phyloP scores from a whole-genome alignment of 306 rosid genomes.

The Vachellia pachyceras region DNA sequence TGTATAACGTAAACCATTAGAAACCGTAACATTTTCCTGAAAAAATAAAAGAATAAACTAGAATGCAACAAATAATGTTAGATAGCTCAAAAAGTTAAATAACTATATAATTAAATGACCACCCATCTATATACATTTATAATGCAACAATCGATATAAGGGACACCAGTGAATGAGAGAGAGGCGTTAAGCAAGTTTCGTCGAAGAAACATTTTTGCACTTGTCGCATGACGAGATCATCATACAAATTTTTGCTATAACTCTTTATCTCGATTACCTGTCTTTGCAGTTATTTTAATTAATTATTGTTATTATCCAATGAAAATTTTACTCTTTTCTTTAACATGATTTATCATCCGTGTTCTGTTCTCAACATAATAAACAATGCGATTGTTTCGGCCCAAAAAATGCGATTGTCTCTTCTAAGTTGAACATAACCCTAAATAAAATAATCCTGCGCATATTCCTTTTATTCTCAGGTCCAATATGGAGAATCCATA shows the following conservation, averaged over 20 bases:
- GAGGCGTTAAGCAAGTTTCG: background rate
- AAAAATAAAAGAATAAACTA: too few relatives aligned
- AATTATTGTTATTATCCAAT: background rate
- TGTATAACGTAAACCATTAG: too few relatives aligned
- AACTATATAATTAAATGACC: background rate
- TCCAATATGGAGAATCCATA: background rate
- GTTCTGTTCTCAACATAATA: background rate
- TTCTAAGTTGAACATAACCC: background rate
- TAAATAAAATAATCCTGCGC: background rate
- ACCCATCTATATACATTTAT: background rate
- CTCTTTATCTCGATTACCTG: background rate
- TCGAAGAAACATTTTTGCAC: background rate
- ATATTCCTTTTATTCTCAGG: background rate
- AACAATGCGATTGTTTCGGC: background rate
- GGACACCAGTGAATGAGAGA: background rate
- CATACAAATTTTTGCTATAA: background rate
- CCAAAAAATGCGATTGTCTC: background rate
- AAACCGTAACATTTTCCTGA: too few relatives aligned
- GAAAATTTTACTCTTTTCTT: background rate
- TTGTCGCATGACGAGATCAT: background rate
- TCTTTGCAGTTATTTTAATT: background rate
- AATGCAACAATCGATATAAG: background rate
- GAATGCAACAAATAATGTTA: too few relatives aligned
- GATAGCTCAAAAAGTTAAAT: too few relatives aligned
- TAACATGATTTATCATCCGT: background rate